These are phyloP conservation scores for Lactifluus pinguis DNA, from an alignment of 768 basidiomycete species.

Conservation along the genomic window DNA sequence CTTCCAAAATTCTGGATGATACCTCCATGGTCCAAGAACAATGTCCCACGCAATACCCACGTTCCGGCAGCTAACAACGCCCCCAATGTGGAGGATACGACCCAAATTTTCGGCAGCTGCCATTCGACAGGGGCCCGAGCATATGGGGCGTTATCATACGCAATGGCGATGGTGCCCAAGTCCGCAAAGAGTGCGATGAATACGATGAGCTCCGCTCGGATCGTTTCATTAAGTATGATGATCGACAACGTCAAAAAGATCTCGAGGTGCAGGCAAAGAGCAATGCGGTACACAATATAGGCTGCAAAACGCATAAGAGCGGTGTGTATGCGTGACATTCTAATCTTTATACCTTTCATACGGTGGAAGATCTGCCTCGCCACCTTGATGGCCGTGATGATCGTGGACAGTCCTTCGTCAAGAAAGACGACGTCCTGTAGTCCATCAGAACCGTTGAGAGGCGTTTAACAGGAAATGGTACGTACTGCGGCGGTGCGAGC, in stretches of 20 bases:
- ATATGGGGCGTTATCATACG: slow-evolving; percentile 36
- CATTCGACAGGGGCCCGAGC: slow-evolving; percentile 37
- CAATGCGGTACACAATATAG: slow-evolving; percentile 42
- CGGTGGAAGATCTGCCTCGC: slow-evolving; percentile 43
- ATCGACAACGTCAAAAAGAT: slow-evolving; percentile 38
- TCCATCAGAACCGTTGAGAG: not conserved
- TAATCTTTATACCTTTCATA: slow-evolving; percentile 30
- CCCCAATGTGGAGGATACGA: slow-evolving; percentile 35
- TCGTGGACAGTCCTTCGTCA: slow-evolving; percentile 36
- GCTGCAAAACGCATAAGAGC: slow-evolving; percentile 28
- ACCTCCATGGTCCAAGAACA: slow-evolving; percentile 32
- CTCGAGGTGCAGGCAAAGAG: slow-evolving; percentile 41
- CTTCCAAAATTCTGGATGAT: slow-evolving; percentile 38
- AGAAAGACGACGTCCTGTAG: slow-evolving; percentile 36
- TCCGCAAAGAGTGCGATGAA: slow-evolving; percentile 38
- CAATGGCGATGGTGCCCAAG: slow-evolving; percentile 42
- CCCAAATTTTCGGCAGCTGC: slow-evolving; percentile 42
- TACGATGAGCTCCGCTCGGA: slow-evolving; percentile 39
- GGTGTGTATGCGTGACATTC: too few species aligned
- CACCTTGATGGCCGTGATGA: slow-evolving; percentile 39
- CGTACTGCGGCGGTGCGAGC: slow-evolving; percentile 30
- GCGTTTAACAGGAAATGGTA: not conserved
- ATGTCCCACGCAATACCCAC: slow-evolving; percentile 37
- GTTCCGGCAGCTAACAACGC: slow-evolving; percentile 28
- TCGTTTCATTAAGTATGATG: slow-evolving; percentile 38